Conservation (phyloP, 768 basidiomycete species). For the Filobasidium floriforme region DNA sequence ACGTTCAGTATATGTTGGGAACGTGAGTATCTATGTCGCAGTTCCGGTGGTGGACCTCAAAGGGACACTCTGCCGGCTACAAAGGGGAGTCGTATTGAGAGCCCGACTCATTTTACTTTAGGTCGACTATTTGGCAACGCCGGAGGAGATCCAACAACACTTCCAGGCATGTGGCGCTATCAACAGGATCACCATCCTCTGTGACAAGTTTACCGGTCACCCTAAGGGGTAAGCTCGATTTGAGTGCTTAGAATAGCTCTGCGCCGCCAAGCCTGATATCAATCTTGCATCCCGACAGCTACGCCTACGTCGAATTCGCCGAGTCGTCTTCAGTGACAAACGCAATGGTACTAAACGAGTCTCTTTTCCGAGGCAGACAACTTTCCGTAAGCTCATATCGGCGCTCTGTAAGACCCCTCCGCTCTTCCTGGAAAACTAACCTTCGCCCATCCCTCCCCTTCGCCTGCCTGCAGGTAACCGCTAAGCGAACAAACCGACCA, state of each 20-base stretch:
- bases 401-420: not conserved
- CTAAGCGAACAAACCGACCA: conserved; percentile 92
- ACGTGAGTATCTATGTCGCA: conserved; percentile 54
- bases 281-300: conserved; percentile 50
- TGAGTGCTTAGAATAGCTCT: not conserved
- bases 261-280: not conserved
- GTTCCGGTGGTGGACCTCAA: not conserved
- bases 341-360: conserved; percentile 87
- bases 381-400: conserved; percentile 61
- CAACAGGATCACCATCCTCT: conserved; percentile 96
- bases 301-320: conserved; percentile 97
- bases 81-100: not conserved
- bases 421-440: not conserved
- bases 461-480: conserved; percentile 65
- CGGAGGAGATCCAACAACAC: conserved; percentile 94
- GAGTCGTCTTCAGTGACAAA: conserved; percentile 84
- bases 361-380: conserved; percentile 84
- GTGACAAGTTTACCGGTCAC: conserved; percentile 99
- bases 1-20: conserved; percentile 90
- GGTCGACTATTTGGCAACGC: conserved; percentile 96
- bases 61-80: not conserved
- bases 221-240: conserved; percentile 73
- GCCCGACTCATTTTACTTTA: conserved; percentile 39
- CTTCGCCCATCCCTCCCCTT: not conserved
- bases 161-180: conserved; percentile 97